Evolutionary conservation across 2,329 filamentous ascomycete species (phyloP).

Genomic region (Uncinocarpus reesii): DNA sequence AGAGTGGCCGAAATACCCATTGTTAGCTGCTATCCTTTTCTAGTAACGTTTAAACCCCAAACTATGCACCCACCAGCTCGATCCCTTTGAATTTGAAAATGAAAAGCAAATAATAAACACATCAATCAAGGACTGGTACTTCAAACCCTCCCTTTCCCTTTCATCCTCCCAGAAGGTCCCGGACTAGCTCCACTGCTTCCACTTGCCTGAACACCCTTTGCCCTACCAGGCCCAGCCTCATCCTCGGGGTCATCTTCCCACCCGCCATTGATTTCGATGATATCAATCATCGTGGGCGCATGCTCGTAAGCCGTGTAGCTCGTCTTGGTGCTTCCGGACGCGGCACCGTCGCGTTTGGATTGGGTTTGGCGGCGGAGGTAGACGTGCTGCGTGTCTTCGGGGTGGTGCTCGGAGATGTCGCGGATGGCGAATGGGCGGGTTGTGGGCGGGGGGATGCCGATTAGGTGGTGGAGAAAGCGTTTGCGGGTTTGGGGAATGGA

Average conservation of each 20-base stretch:
- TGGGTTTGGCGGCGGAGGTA: neutral
- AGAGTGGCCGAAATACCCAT: too few relatives aligned
- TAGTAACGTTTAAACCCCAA: too few relatives aligned
- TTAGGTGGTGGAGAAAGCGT: slow-evolving; percentile 28
- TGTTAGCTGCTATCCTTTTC: too few relatives aligned
- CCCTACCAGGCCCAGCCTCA: neutral
- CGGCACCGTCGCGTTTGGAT: neutral
- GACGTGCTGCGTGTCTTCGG: neutral
- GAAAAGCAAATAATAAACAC: too few relatives aligned
- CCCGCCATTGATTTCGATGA: slow-evolving; percentile 17
- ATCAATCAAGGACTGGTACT: neutral
- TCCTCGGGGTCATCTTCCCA: slow-evolving; percentile 8
- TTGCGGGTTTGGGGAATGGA: slow-evolving; percentile 33
- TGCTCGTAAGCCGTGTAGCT: slow-evolving; percentile 4
- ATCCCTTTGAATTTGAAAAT: neutral
- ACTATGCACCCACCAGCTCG: too few relatives aligned
- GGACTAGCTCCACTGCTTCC: neutral
- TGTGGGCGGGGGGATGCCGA: slow-evolving; percentile 16
- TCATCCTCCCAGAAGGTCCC: neutral
- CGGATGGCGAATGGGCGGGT: slow-evolving; percentile 12
- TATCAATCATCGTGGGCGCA: slow-evolving; percentile 13
- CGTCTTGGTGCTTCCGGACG: neutral
- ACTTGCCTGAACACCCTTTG: neutral
- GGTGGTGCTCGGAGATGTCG: neutral
- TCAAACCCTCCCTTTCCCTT: slow-evolving; percentile 3